phyloP scores from a whole-genome alignment of 2,329 filamentous ascomycete species.

The Onygenales sp. region DNA sequence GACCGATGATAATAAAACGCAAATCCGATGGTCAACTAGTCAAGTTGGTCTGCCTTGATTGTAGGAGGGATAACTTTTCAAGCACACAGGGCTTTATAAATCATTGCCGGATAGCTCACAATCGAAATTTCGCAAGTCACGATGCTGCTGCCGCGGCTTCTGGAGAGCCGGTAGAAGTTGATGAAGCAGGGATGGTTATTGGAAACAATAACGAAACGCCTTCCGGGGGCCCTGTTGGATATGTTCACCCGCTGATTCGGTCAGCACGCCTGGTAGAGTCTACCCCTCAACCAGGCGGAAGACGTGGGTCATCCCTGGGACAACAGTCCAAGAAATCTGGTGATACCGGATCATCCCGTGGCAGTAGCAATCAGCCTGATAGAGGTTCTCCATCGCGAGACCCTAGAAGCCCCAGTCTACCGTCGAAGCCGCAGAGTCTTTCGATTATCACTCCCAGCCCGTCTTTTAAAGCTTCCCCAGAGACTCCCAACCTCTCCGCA shows the following conservation, averaged over 20 bases:
- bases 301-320: conserved; percentile 10
- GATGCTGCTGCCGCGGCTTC: conserved; percentile 85
- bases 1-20: conserved; percentile 75
- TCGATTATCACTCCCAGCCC: conserved; percentile 18
- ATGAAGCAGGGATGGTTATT: conserved; percentile 45
- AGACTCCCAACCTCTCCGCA: conserved; percentile 58
- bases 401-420: not conserved
- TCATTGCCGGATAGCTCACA: conserved; percentile 93
- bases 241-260: conserved; percentile 55
- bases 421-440: conserved; percentile 1
- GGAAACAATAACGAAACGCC: conserved; percentile 26
- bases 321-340: conserved; percentile 8
- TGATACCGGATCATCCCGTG: not conserved
- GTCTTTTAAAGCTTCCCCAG: conserved; percentile 46
- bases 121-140: conserved; percentile 87
- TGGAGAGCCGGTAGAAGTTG: conserved; percentile 68
- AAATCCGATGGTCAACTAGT: conserved; percentile 74
- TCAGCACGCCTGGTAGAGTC: conserved; percentile 40
- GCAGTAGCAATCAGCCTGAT: conserved; percentile 10
- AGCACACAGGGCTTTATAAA: conserved; percentile 99
- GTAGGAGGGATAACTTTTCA: conserved; percentile 81
- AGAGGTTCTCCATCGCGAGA: conserved; percentile 2
- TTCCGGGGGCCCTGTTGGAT: conserved; percentile 33
- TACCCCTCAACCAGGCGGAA: conserved; percentile 16
- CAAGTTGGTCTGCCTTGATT: conserved; percentile 83